Percentiles rank a stretch among this genome's conserved stretches.
Conservation (phyloP, 148 eudicot genomes). For the Pharnaceum exiguum region DNA sequence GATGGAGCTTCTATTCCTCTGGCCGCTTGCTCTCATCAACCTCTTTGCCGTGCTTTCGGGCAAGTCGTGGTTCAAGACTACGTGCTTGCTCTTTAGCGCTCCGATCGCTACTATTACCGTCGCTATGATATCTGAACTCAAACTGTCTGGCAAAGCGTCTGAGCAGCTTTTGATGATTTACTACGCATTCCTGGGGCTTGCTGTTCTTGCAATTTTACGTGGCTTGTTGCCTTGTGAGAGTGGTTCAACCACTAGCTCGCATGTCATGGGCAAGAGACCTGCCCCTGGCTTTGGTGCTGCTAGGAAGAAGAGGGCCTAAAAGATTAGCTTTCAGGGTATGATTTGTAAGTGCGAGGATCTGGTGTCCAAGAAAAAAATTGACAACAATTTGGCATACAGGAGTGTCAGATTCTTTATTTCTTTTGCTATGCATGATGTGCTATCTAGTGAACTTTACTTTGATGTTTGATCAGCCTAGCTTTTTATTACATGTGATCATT, state of each 20-base stretch:
- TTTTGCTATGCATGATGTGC: too few relatives aligned
- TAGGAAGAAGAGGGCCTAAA: slow-evolving; percentile 1
- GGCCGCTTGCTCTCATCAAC: slow-evolving; percentile 39
- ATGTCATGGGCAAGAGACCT: background rate
- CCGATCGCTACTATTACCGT: slow-evolving; percentile 38
- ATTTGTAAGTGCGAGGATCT: too few relatives aligned
- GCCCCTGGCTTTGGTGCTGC: background rate
- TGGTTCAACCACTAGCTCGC: background rate
- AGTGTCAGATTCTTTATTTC: too few relatives aligned
- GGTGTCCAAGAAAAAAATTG: too few relatives aligned
- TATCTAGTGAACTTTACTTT: too few relatives aligned
- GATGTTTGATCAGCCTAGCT: too few relatives aligned
- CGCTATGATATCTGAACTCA: background rate
- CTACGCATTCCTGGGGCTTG: background rate
- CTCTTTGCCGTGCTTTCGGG: slow-evolving; percentile 26
- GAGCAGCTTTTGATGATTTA: background rate
- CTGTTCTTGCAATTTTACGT: background rate
- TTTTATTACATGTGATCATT: too few relatives aligned
- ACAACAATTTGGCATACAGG: too few relatives aligned
- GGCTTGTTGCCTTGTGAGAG: background rate
- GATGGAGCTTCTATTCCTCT: slow-evolving; percentile 39
- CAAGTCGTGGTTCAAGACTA: slow-evolving; percentile 38
- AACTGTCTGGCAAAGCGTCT: background rate
- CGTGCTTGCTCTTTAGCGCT: slow-evolving; percentile 43
- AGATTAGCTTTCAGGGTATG: too few relatives aligned